A percentile compares a stretch with the other conserved stretches of the same genome.
Conservation (phyloP, 139 green algal genomes). For the Volvox reticuliferus region DNA sequence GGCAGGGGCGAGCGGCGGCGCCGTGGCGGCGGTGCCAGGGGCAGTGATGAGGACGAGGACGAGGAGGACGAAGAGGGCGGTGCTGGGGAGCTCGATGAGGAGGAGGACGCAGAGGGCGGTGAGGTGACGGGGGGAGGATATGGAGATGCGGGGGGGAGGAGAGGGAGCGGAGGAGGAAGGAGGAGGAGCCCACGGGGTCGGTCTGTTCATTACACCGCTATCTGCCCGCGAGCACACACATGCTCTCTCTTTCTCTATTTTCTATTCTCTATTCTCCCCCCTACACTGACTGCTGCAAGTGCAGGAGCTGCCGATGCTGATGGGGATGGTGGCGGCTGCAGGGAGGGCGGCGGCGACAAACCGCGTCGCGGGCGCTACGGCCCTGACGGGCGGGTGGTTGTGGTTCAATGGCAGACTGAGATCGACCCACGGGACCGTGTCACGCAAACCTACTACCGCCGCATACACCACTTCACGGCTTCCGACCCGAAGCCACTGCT, state of each 20-base stretch:
- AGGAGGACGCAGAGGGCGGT: constrained; percentile 14
- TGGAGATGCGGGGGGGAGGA: neutral
- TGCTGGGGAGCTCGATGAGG: constrained; percentile 27
- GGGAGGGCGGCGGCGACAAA: neutral
- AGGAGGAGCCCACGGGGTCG: too few relatives aligned
- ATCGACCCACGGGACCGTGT: constrained; percentile 19
- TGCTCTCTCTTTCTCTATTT: too few relatives aligned
- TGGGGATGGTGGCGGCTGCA: neutral
- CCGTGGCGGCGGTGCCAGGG: neutral
- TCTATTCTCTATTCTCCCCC: too few relatives aligned
- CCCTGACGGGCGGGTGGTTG: constrained; percentile 3
- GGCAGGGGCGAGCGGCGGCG: neutral
- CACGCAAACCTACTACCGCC: constrained; percentile 28
- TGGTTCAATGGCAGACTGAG: constrained; percentile 32
- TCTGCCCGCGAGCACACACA: too few relatives aligned
- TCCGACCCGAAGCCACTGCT: constrained; percentile 56
- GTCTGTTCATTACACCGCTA: too few relatives aligned
- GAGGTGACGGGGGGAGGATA: neutral
- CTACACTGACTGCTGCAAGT: too few relatives aligned
- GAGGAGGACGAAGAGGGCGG: constrained; percentile 34
- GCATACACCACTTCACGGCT: constrained; percentile 32
- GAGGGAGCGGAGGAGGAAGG: too few relatives aligned
- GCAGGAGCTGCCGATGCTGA: neutral
- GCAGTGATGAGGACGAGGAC: neutral
- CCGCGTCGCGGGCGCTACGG: constrained; percentile 3